A percentile compares a stretch with the other conserved stretches of the same genome.
Conservation (phyloP, 2,329 filamentous ascomycete species). For the Talaromyces sp. region DNA sequence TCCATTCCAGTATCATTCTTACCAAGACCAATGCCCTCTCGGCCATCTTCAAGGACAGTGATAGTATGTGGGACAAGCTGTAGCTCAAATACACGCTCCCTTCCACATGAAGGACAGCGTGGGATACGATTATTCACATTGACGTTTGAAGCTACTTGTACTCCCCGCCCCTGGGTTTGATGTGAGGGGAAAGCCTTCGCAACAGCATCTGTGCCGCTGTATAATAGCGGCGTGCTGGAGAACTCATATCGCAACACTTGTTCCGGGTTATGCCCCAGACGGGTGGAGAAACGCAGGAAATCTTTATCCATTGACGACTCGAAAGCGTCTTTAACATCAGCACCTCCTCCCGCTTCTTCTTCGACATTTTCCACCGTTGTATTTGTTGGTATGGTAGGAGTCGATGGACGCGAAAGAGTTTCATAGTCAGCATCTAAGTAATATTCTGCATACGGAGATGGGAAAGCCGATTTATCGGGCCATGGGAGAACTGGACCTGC, state of each 20-base stretch:
- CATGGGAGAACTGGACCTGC: conserved; percentile 61
- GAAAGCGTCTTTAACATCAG: conserved; percentile 62
- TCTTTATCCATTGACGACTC: conserved; percentile 69
- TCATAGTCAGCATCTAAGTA: conserved; percentile 92
- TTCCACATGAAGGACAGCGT: conserved; percentile 70
- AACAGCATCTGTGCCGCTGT: conserved; percentile 69
- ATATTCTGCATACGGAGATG: conserved; percentile 66
- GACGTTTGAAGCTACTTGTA: neutral
- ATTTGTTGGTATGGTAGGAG: conserved; percentile 45
- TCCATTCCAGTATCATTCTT: conserved; percentile 77
- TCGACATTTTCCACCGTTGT: conserved; percentile 41
- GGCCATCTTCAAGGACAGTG: conserved; percentile 72
- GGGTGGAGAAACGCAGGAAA: conserved; percentile 75
- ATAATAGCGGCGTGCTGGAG: conserved; percentile 67
- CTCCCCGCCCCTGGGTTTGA: conserved; percentile 1
- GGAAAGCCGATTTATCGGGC: conserved; percentile 63
- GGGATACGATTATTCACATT: conserved; percentile 53
- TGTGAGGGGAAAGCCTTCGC: conserved; percentile 54
- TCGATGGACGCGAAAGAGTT: conserved; percentile 59
- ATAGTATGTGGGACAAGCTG: conserved; percentile 91
- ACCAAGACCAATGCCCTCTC: conserved; percentile 55
- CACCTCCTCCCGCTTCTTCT: conserved; percentile 31
- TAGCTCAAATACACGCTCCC: conserved; percentile 75
- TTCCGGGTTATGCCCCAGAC: conserved; percentile 73
- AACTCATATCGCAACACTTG: conserved; percentile 80